A percentile compares a stretch with the other conserved stretches of the same genome.
phyloP scores from a whole-genome alignment of 768 basidiomycete species.

The Porphyrellus cyaneotinctus region DNA sequence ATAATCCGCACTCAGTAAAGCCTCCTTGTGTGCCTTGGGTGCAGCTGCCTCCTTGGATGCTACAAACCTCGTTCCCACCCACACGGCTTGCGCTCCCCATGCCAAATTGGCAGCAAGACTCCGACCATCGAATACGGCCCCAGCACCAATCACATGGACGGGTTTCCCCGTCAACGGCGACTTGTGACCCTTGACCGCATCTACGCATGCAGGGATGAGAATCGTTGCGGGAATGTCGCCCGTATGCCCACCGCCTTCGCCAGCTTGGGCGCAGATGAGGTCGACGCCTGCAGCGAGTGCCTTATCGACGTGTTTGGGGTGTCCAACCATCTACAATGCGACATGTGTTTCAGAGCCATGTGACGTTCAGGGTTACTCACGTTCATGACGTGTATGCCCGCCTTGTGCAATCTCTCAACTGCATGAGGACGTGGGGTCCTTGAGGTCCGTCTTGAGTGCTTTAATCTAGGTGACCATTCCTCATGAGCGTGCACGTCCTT shows the following conservation, averaged over 20 bases:
- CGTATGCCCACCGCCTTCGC: conserved; percentile 88
- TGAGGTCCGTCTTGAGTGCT: conserved; percentile 66
- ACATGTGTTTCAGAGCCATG: background rate
- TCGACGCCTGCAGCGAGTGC: conserved; percentile 84
- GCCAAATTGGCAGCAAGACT: conserved; percentile 82
- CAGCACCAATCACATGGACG: conserved; percentile 86
- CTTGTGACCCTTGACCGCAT: conserved; percentile 69
- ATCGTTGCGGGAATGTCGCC: conserved; percentile 81
- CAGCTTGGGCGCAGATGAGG: conserved; percentile 91
- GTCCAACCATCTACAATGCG: conserved; percentile 72
- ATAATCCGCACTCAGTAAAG: conserved; percentile 61
- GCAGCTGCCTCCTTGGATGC: conserved; percentile 78
- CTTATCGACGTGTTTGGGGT: conserved; percentile 82
- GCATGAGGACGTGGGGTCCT: conserved; percentile 71
- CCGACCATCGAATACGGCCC: conserved; percentile 87
- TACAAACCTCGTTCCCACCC: conserved; percentile 88
- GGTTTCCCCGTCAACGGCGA: conserved; percentile 81
- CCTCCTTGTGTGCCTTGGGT: conserved; percentile 81
- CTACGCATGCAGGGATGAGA: conserved; percentile 89
- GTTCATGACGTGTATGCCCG: conserved; percentile 87
- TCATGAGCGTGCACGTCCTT: conserved; percentile 2
- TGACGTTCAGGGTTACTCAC: conserved; percentile 33
- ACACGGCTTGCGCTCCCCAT: conserved; percentile 88
- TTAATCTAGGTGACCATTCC: conserved; percentile 47
- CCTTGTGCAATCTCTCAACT: conserved; percentile 78